phyloP scores from a whole-genome alignment of 768 basidiomycete species.

The Boletus edulis region DNA sequence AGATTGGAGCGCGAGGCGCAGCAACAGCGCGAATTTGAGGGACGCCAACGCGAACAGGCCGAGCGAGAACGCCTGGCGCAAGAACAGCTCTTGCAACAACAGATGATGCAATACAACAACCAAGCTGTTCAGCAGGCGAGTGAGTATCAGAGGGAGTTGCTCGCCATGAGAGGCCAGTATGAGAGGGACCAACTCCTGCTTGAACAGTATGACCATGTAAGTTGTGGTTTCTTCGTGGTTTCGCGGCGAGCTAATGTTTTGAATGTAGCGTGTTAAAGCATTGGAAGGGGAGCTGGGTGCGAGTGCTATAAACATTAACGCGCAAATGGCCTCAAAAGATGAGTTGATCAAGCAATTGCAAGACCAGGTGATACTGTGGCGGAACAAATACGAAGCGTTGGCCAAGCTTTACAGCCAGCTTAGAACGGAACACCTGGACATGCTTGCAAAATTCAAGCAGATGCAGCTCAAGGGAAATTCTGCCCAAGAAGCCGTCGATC shows the following conservation, averaged over 20 bases:
- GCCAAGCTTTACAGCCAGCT: constrained; percentile 99
- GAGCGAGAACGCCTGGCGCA: constrained; percentile 87
- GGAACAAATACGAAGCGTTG: constrained; percentile 97
- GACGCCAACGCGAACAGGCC: constrained; percentile 81
- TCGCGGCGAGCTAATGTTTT: constrained; percentile 5
- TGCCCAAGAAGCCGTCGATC: constrained; percentile 95
- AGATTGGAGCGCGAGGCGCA: constrained; percentile 74
- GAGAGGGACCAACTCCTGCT: constrained; percentile 97
- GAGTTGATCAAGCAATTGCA: constrained; percentile 94
- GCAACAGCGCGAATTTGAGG: constrained; percentile 87
- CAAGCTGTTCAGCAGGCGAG: constrained; percentile 71
- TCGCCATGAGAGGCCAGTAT: constrained; percentile 94
- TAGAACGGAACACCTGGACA: constrained; percentile 94
- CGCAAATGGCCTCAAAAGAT: constrained; percentile 90
- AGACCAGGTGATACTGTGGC: constrained; percentile 95
- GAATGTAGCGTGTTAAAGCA: constrained; percentile 83
- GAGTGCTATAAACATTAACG: constrained; percentile 70
- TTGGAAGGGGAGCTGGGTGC: constrained; percentile 85
- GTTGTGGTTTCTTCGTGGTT: constrained; percentile 2
- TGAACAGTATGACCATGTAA: constrained; percentile 93
- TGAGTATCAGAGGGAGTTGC: constrained; percentile 86
- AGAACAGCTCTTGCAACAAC: constrained; percentile 81
- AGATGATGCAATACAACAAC: constrained; percentile 77
- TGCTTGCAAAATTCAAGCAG: constrained; percentile 95
- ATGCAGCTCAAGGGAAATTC: constrained; percentile 98